Evolutionary conservation across 2,329 filamentous ascomycete species (phyloP).

Genomic region (Cytospora piceicola): DNA sequence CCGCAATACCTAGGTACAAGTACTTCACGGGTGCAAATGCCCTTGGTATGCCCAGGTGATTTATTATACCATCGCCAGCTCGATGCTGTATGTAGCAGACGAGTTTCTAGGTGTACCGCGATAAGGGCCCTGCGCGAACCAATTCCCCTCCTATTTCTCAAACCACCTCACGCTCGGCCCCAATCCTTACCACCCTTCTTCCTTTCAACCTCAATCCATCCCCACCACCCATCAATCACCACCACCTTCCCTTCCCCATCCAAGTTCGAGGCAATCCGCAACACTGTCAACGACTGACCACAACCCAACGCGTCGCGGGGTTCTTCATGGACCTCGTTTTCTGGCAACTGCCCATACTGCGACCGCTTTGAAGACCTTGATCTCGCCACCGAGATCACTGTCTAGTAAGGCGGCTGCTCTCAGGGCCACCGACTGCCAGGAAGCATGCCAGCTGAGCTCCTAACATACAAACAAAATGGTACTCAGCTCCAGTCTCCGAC

Average conservation of each 20-base stretch:
- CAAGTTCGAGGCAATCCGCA: slow-evolving; percentile 4
- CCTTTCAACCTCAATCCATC: slow-evolving; percentile 15
- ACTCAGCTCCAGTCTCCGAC: slow-evolving; percentile 44
- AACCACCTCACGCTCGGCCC: slow-evolving; percentile 19
- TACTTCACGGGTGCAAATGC: slow-evolving; percentile 13
- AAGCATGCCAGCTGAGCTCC: slow-evolving; percentile 48
- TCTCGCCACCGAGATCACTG: slow-evolving; percentile 53
- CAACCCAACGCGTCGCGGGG: slow-evolving; percentile 32
- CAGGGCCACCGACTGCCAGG: slow-evolving; percentile 34
- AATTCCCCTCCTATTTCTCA: slow-evolving; percentile 18
- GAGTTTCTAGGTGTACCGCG: slow-evolving; percentile 19
- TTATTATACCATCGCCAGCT: slow-evolving; percentile 26
- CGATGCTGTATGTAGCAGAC: slow-evolving; percentile 14
- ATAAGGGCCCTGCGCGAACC: slow-evolving; percentile 26
- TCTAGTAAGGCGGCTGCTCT: slow-evolving; percentile 47
- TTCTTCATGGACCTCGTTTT: slow-evolving; percentile 45
- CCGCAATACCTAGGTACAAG: slow-evolving; percentile 15
- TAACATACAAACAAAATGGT: slow-evolving; percentile 50
- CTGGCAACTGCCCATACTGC: slow-evolving; percentile 52
- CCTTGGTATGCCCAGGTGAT: slow-evolving; percentile 7
- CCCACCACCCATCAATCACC: slow-evolving; percentile 2
- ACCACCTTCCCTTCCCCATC: neutral
- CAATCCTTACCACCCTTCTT: slow-evolving; percentile 2
- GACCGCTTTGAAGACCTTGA: slow-evolving; percentile 64
- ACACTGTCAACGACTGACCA: slow-evolving; percentile 20